Evolutionary conservation across 1,284 basidiomycete species (phyloP).

Genomic region (Pseudozyma sp.): DNA sequence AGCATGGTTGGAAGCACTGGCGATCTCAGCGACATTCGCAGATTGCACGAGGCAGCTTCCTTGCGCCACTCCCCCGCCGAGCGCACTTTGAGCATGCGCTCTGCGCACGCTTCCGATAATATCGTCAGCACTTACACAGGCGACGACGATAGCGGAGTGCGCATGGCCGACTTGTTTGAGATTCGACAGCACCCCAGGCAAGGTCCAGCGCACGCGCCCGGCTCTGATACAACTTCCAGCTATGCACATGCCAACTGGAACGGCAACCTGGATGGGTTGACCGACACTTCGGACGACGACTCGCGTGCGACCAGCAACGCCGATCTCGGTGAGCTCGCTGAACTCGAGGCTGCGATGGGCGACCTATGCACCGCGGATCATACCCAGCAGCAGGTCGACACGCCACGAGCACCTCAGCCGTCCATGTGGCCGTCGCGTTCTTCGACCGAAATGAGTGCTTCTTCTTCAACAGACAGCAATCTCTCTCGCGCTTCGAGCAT

Average conservation of each 20-base stretch:
- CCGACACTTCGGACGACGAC: constrained; percentile 48
- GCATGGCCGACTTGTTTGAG: constrained; percentile 40
- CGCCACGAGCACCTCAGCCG: constrained; percentile 19
- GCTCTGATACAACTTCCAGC: not conserved
- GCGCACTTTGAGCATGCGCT: constrained; percentile 21
- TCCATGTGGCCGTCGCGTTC: constrained; percentile 29
- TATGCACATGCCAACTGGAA: constrained; percentile 16
- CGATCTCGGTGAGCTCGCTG: constrained; percentile 43
- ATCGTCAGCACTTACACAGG: not conserved
- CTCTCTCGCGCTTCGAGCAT: constrained; percentile 11
- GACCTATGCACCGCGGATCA: constrained; percentile 35
- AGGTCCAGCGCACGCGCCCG: not conserved
- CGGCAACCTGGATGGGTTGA: constrained; percentile 6
- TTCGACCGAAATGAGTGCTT: constrained; percentile 19
- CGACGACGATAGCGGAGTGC: constrained; percentile 17
- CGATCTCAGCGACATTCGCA: constrained; percentile 56
- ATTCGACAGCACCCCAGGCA: constrained; percentile 18
- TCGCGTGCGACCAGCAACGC: constrained; percentile 48
- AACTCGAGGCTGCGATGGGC: constrained; percentile 42
- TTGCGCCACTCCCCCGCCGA: constrained; percentile 38
- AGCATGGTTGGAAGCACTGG: constrained; percentile 50
- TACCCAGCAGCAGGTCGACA: constrained; percentile 17
- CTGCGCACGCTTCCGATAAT: constrained; percentile 5
- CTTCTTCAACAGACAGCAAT: constrained; percentile 28
- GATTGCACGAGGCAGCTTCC: constrained; percentile 43